Evolutionary conservation across 345 rosid genomes (phyloP).

Genomic region (Linum usitatissimum): DNA sequence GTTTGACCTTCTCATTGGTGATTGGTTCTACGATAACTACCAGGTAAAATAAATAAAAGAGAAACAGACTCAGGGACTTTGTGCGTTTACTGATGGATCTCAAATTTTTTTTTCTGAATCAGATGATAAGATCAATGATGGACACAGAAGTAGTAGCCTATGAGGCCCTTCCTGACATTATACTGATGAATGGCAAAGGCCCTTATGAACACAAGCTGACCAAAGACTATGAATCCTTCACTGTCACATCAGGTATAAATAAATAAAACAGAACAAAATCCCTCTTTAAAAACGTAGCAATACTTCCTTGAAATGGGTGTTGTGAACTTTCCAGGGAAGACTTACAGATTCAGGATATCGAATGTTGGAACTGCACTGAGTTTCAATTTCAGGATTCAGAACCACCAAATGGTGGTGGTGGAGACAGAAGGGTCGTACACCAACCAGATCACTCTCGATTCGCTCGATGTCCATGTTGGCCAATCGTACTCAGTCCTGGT

Average conservation of each 20-base stretch:
- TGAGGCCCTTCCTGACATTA: constrained; percentile 16
- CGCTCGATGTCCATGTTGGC: constrained; percentile 37
- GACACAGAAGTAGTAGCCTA: constrained; percentile 1
- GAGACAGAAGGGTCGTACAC: constrained; percentile 47
- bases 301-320: no score
- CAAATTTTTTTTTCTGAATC: not conserved
- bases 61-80: not conserved
- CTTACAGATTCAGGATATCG: constrained; percentile 39
- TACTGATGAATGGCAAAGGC: constrained; percentile 45
- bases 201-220: constrained; percentile 20
- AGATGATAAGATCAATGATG: constrained; percentile 23
- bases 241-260: constrained; percentile 36
- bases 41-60: constrained; percentile 20
- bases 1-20: constrained; percentile 58
- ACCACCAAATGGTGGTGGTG: constrained; percentile 33
- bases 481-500: constrained; percentile 40
- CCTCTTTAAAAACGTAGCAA: not conserved
- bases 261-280: not conserved
- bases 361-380: constrained; percentile 25
- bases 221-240: constrained; percentile 28
- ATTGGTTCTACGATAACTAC: constrained; percentile 43
- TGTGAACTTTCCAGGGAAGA: constrained; percentile 20
- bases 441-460: constrained; percentile 22
- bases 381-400: constrained; percentile 34
- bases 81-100: not conserved